Evolutionary conservation across 2,329 filamentous ascomycete species (phyloP).

Genomic region (Exophiala viscosa): DNA sequence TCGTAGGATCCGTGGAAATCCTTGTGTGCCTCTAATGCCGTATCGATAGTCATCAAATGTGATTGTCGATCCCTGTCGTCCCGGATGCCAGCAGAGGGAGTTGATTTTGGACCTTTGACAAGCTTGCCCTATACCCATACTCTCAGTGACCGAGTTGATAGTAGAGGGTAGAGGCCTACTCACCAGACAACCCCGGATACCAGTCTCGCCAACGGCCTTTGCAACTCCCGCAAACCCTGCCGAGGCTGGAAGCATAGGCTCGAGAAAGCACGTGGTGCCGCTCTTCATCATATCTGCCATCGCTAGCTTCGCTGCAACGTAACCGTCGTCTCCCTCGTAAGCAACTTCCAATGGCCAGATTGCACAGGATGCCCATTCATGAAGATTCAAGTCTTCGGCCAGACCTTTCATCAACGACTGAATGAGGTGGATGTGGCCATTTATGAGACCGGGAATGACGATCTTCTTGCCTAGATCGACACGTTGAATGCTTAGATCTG

Average conservation of each 20-base stretch:
- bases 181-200: not conserved
- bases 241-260: not conserved
- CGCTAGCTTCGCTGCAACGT: not conserved
- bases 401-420: not conserved
- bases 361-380: not conserved
- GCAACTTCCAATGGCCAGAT: not conserved
- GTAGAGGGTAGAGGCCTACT: not conserved
- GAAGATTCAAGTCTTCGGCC: not conserved
- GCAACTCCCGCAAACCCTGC: not conserved
- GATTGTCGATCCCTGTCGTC: no score
- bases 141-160: no score
- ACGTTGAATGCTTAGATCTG: not conserved
- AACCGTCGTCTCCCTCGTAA: not conserved
- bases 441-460: not conserved
- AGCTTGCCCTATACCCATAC: no score
- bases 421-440: not conserved
- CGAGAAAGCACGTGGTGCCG: conserved; percentile 1
- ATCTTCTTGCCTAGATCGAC: not conserved
- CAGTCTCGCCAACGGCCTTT: not conserved
- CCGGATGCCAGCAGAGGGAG: no score
- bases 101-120: no score
- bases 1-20: not conserved
- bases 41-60: no score
- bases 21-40: no score
- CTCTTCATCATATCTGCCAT: conserved; percentile 3